Conservation (phyloP, 2,329 filamentous ascomycete species). For the Talaromyces sp. region DNA sequence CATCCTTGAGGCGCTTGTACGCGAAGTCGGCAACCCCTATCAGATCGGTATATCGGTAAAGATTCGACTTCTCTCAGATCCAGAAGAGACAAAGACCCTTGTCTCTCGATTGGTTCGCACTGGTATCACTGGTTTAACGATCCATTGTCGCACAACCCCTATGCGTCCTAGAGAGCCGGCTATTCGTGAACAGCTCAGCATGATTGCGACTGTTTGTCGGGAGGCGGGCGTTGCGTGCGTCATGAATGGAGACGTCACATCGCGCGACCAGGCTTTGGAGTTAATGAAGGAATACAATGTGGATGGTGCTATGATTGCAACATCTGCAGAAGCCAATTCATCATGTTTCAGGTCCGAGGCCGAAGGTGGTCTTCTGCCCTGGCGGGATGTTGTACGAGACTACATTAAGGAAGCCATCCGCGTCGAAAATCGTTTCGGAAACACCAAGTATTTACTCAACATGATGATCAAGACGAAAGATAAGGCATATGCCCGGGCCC, state of each 20-base stretch:
- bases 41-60: constrained; percentile 96
- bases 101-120: constrained; percentile 77
- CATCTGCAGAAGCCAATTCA: constrained; percentile 83
- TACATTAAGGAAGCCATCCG: constrained; percentile 72
- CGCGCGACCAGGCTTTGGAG: constrained; percentile 65
- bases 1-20: constrained; percentile 79
- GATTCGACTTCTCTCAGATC: constrained; percentile 79
- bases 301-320: constrained; percentile 96
- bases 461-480: constrained; percentile 83
- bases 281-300: constrained; percentile 77
- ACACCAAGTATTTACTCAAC: constrained; percentile 86
- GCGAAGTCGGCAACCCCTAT: constrained; percentile 70
- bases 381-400: constrained; percentile 72
- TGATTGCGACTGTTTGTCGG: constrained; percentile 77
- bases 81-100: constrained; percentile 70
- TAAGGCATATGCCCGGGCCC: constrained; percentile 60
- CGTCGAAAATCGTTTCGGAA: constrained; percentile 81
- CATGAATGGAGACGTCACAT: constrained; percentile 90
- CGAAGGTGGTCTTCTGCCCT: constrained; percentile 68
- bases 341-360: constrained; percentile 73
- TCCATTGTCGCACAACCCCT: constrained; percentile 93
- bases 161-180: constrained; percentile 90
- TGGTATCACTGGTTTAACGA: constrained; percentile 85
- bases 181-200: constrained; percentile 77
- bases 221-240: constrained; percentile 85